Evolutionary conservation across 1,284 basidiomycete genomes (phyloP).

Genomic region (Sanguinoderma infundibulare): DNA sequence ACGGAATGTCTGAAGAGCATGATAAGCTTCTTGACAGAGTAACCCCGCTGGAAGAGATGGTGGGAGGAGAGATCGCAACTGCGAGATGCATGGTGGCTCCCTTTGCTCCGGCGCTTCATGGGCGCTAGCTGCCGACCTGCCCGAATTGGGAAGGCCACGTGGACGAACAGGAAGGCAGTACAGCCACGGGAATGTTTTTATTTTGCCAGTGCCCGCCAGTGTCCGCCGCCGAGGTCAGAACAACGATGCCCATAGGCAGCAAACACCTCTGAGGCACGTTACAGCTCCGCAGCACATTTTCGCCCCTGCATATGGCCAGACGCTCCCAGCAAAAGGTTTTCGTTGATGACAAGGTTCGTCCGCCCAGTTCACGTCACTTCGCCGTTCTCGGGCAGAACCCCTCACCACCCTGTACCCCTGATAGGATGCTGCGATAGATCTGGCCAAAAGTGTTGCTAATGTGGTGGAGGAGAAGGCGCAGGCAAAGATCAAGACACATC

Average conservation of each 20-base stretch:
- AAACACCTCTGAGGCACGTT: background rate
- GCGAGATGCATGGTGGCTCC: background rate
- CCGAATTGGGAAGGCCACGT: slow-evolving; percentile 1
- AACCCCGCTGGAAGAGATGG: background rate
- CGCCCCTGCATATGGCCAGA: slow-evolving; percentile 15
- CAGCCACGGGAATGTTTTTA: slow-evolving; percentile 1
- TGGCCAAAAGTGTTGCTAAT: slow-evolving; percentile 30
- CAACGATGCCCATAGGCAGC: slow-evolving; percentile 10
- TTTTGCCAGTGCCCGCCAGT: background rate
- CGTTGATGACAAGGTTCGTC: slow-evolving; percentile 29
- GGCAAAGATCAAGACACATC: slow-evolving; percentile 26
- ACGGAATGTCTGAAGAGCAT: background rate
- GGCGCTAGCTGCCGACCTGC: background rate
- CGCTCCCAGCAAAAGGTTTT: slow-evolving; percentile 25
- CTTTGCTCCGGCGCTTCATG: background rate
- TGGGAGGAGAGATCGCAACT: background rate
- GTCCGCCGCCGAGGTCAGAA: background rate
- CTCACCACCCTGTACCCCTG: slow-evolving; percentile 1
- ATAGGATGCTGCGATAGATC: slow-evolving; percentile 33
- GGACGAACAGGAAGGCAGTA: background rate
- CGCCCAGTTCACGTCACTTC: background rate
- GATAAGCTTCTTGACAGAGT: slow-evolving; percentile 1
- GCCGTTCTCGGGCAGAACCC: slow-evolving; percentile 1
- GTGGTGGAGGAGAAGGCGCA: slow-evolving; percentile 30
- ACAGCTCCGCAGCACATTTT: background rate